phyloP scores from a whole-genome alignment of 805 yeast genomes.

The Ogataea zsoltii region DNA sequence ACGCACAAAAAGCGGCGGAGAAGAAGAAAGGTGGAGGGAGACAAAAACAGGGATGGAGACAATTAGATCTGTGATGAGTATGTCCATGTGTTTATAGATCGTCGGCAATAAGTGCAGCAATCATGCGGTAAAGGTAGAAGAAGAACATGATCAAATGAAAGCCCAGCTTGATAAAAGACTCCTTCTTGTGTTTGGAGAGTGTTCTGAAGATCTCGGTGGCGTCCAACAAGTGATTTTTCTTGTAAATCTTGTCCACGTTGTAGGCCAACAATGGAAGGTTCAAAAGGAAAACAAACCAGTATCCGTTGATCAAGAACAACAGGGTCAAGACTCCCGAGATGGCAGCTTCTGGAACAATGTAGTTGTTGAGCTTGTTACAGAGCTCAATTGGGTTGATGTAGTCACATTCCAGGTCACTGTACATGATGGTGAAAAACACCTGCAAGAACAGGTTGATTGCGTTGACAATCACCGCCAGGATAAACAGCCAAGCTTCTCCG shows the following conservation, averaged over 20 bases:
- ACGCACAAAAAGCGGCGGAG: slow-evolving; percentile 6
- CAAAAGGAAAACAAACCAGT: slow-evolving; percentile 85
- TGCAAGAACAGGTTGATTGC: slow-evolving; percentile 87
- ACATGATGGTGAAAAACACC: slow-evolving; percentile 93
- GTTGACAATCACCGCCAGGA: slow-evolving; percentile 78
- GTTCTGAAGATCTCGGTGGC: slow-evolving; percentile 98
- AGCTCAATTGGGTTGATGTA: slow-evolving; percentile 96
- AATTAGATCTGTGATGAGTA: neutral
- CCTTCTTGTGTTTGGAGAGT: slow-evolving; percentile 88
- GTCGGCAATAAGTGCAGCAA: slow-evolving; percentile 84
- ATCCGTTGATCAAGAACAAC: slow-evolving; percentile 80
- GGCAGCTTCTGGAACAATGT: slow-evolving; percentile 87
- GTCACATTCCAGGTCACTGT: slow-evolving; percentile 92
- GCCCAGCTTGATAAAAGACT: slow-evolving; percentile 85
- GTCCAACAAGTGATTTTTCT: slow-evolving; percentile 83
- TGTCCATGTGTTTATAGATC: slow-evolving; percentile 33
- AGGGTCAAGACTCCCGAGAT: slow-evolving; percentile 72
- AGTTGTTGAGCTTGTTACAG: slow-evolving; percentile 87
- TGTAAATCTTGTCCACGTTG: slow-evolving; percentile 77
- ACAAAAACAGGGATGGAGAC: neutral
- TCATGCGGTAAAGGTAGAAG: slow-evolving; percentile 94
- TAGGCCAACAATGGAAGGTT: slow-evolving; percentile 82
- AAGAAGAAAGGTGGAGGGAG: neutral
- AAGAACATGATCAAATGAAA: slow-evolving; percentile 91
- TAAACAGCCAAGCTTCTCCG: slow-evolving; percentile 53